Conservation (phyloP, 257 asterid genomes). For the Verbascum thapsus region DNA sequence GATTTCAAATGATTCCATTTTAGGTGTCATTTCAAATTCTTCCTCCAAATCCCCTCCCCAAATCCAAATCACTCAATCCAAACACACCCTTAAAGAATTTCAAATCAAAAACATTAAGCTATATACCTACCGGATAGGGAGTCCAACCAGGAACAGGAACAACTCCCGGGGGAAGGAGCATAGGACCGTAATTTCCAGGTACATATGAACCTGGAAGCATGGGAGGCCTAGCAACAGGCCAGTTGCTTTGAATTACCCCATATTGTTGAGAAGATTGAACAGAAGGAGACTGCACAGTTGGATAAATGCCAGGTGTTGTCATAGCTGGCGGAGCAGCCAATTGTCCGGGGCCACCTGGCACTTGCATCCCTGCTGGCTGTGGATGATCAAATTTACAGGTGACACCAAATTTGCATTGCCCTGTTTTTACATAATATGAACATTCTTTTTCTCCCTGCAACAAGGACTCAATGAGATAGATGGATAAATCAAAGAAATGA, state of each 20-base stretch:
- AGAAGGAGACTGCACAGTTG: too few species aligned
- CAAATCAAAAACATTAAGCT: conserved; percentile 23
- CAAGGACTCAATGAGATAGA: conserved; percentile 33
- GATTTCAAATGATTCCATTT: too few species aligned
- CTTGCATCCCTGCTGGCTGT: conserved; percentile 72
- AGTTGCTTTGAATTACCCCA: conserved; percentile 77
- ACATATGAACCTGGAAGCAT: too few species aligned
- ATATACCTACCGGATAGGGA: conserved; percentile 72
- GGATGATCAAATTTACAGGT: conserved; percentile 98
- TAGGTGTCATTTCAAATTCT: too few species aligned
- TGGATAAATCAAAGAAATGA: conserved; percentile 21
- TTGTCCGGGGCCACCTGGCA: conserved; percentile 52
- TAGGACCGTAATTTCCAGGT: conserved; percentile 72
- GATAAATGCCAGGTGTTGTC: conserved; percentile 58
- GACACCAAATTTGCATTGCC: conserved; percentile 88
- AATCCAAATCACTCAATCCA: too few species aligned
- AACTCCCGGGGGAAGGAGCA: conserved; percentile 79
- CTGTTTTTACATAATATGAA: conserved; percentile 78
- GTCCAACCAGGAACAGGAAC: conserved; percentile 85
- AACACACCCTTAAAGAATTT: background rate
- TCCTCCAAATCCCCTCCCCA: too few species aligned
- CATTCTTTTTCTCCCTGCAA: conserved; percentile 97
- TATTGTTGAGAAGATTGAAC: conserved; percentile 83
- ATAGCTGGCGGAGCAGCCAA: conserved; percentile 59
- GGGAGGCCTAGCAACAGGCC: conserved; percentile 82